Evolutionary conservation across 106 monocot genomes (phyloP), one percentile per base, ranked within the genome.

Genomic region (Platanthera guangdongensis): DNA sequence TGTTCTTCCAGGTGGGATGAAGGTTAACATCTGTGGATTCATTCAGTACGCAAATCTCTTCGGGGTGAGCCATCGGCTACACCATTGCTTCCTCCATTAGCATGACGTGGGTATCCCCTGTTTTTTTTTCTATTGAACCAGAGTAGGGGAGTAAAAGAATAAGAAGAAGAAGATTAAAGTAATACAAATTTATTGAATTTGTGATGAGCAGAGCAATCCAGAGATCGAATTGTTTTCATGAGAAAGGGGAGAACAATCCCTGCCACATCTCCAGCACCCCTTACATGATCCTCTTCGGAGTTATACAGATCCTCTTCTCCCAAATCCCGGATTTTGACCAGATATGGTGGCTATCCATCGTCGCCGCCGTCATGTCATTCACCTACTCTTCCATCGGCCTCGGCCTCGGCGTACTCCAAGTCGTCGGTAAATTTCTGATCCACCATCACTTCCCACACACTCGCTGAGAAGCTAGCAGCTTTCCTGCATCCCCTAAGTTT

Each of bases 61-160:
- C 9, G 90, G 90, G 7, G 90, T 90, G 9, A n/a, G 84, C 87
- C 30, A 78, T 90, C 45, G 90, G 90, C 9, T 90, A 90, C 87
- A 90, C 90, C 53, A 90, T 90, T n/a, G 87, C 90, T 45, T 72
- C 90, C 19, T 90, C 90, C 59, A 90, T 90, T 69, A 90, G 90
- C 81, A 90, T 90, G 90, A 75, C 78, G 90, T 87, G 70, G 83
- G 86, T n/a, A 0, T 8, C 47, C 47, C 1, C 18, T 48, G 9
- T 70, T 15, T 15, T 47, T 47, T 12, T 16, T 15, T 30, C 9
- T 32, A 25, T 65, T 25, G 15, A 21, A 10, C 12, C 4, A 30
- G 11, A 0, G 9, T 7, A n/a, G 14, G 3, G 25, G 25, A 25
- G 25, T 25, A 25, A 25, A 25, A 25, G 70, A 7, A 48, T 4